Base-by-base conservation (phyloP, 192 early-diverging fungal genomes). In the Coemansia sp. region DNA sequence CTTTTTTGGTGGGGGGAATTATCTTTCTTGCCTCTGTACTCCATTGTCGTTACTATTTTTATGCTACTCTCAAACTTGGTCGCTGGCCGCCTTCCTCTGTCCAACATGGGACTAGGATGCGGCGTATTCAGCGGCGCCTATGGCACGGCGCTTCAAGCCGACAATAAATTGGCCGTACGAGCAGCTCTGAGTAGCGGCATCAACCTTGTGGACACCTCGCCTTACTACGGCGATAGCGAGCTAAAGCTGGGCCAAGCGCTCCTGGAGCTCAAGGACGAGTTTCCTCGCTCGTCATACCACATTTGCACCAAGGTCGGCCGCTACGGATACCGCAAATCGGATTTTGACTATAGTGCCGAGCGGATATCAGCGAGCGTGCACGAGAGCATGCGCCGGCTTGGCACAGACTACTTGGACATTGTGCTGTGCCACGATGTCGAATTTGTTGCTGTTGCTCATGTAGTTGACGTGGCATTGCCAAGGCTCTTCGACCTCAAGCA, bases 381-480 rank as follows among this genome's bases (percentile, higher is more conserved):
- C 29, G 82, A 88, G 66, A 91, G 89, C 62, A 85, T 89, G 79
- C 64, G 54, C 11, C 64, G 88, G 35, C 69, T 91, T 51, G 65
- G 88, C 25, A 90, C 88, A 0, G 73, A 84, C 58, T 93, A 93
- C 59, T 66, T 93, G 19, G 90, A 93, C 59, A 74, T 89, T 51
- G 91, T 91, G 1, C 81, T 85, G 46, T 87, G 86, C 37, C 91
- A 93, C 59, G 91, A 93, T 66, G 90, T 93, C 10, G 91, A 93
- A 69, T 93, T 93, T 89, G 90, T 90, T 9, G 71, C 73, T 1
- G 62, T 86, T 22, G 68, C 83, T 2, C 62, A 85, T 7, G 75
- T 88, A 7, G 83, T 87, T 11, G 85, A 85, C 31, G 70, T 79
- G n/a, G 74, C 85, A 0, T 65, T 93, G 41, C 87, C 86, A 47